Conservation (phyloP, 129 eudicot species). For the Flaveria robusta region DNA sequence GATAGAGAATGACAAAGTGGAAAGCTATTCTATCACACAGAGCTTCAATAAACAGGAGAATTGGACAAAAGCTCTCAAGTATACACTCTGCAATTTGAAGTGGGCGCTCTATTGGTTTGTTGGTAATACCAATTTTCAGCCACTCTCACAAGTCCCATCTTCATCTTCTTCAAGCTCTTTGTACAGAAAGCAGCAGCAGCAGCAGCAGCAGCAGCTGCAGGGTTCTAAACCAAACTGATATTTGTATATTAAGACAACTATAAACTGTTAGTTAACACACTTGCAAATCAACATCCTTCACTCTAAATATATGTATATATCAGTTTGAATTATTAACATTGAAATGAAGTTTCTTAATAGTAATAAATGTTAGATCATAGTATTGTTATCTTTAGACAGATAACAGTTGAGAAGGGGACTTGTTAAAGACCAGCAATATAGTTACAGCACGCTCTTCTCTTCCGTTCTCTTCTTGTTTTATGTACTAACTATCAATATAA, state of each 20-base stretch:
- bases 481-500: no score
- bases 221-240: not conserved
- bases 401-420: not conserved
- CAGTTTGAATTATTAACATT: not conserved
- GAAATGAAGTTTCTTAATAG: no score
- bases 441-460: no score
- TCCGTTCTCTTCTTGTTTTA: no score
- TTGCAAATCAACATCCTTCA: no score
- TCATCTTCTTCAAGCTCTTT: constrained; percentile 34
- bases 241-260: not conserved
- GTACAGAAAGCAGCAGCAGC: constrained; percentile 4
- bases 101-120: constrained; percentile 99
- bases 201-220: constrained; percentile 18
- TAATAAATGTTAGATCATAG: not conserved
- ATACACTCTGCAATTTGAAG: constrained; percentile 88
- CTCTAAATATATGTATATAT: not conserved
- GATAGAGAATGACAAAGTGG: constrained; percentile 89
- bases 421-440: not conserved
- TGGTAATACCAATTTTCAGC: constrained; percentile 88
- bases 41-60: constrained; percentile 92
- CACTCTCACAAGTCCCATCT: constrained; percentile 60
- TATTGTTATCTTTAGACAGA: not conserved
- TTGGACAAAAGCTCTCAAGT: constrained; percentile 98
- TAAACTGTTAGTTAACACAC: no score
- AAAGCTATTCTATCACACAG: constrained; percentile 77